Evolutionary conservation across 495 filamentous ascomycete species (phyloP), one percentile per base, ranked within the genome.

Genomic region (Podospora bellae-mahoneyi): DNA sequence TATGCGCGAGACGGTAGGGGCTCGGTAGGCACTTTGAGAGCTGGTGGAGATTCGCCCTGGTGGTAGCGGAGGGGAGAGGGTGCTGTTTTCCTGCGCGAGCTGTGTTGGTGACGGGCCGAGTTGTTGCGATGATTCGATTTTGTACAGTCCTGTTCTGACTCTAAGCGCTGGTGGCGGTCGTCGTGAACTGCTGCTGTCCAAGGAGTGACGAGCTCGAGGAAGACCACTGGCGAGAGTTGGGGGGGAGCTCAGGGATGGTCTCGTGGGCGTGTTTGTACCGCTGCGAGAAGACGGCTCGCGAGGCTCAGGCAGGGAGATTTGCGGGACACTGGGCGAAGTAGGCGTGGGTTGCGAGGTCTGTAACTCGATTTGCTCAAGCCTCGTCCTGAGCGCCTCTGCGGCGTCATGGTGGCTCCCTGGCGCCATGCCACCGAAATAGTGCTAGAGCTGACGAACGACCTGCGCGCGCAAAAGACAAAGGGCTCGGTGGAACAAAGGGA

Each of bases 71-170:
- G 18, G 20, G 18, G 59, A 55, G 16, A 26, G 58, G 19, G 26
- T 67, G 65, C 60, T 56, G 66, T 62, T 48, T 15, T 63, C 66
- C 23, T 39, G 34, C 2, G 55, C 54, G 16, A 23, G 53, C 16
- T 68, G 63, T 28, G 16, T 54, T 54, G 71, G 64, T 19, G 64
- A 66, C 9, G 68, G 66, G 4, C 55, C 28, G 13, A 57, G 60
- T 0, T 60, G 68, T 19, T 75, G 69, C 6, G 77, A 48, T 48
- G 39, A 77, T 30, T 75, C 64, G 66, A 76, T 74, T 5, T 75
- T 76, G 68, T 76, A 76, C 7, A 77, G 71, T 10, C 65, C 69
- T 1, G 74, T 67, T 13, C 66, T 67, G 32, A 60, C 28, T 16
- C 28, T 60, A 62, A 69, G 53, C 9, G 64, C 39, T 4, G 64